Base-by-base conservation (phyloP, 352 stramenopile species). In the Globisporangium abappressorium region DNA sequence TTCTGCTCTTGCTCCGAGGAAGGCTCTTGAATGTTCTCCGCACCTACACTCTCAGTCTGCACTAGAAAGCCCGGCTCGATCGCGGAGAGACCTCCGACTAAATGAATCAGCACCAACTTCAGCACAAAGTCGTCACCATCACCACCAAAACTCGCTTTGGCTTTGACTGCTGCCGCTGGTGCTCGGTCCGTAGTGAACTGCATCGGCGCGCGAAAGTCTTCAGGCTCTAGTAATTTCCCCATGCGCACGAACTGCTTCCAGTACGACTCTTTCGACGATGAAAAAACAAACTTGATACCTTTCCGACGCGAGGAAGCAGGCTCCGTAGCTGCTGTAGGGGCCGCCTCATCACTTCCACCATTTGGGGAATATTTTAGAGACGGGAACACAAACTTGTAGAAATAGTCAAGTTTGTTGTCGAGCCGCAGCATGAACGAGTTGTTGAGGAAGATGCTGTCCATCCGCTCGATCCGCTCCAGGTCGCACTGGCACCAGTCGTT, bases 401-500 rank as follows among this genome's bases (percentile, higher is more conserved):
- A 62, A 62, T 88, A 89, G 12, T 83, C 69, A 9, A 91, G 72
- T 53, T 90, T 92, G 71, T 85, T 88, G 66, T 92, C 84, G 36
- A 90, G 67, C 4, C 84, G 84, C 62, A 92, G 66, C 49, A 92
- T 49, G 38, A 76, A 85, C 15, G 74, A 73, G 18, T 78, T 81
- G 15, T 76, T 79, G 6, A 80, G 47, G 15, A 89, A 64, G 54
- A 92, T 67, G 3, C 76, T 77, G 63, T 87, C 76, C 68, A 90
- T 78, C 22, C 82, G 72, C 49, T 83, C 76, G 33, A 92, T 85
- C 22, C 80, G 60, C 24, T 76, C 71, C 22, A 69, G 58, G 62
- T 89, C 70, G 53, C 61, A 63, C 63, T 76, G 73, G 46, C 85
- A 87, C 82, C 81, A 90, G 68, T 92, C 84, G 69, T 93, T 93